Evolutionary conservation across 2,329 filamentous ascomycete species (phyloP).

Genomic region (Aureobasidium namibiae): DNA sequence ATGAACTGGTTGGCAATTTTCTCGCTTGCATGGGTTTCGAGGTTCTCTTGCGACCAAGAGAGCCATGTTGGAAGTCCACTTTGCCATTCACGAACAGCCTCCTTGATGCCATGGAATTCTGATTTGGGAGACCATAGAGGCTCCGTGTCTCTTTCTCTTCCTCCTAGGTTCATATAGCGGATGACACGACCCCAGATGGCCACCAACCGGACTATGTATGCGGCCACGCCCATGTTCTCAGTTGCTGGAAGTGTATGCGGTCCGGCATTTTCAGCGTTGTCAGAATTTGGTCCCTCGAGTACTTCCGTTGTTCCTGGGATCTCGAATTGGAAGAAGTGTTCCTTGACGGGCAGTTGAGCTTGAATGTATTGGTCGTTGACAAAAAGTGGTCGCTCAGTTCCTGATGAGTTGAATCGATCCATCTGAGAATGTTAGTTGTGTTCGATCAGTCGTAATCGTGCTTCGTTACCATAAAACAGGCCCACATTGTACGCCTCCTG

Average conservation of each 20-base stretch:
- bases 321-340: conserved; percentile 82
- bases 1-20: conserved; percentile 85
- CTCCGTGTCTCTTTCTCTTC: conserved; percentile 66
- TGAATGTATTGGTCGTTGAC: conserved; percentile 82
- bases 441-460: not conserved
- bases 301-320: conserved; percentile 83
- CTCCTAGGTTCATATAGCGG: conserved; percentile 82
- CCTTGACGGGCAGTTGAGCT: conserved; percentile 84
- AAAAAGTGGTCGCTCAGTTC: conserved; percentile 85
- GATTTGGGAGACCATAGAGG: conserved; percentile 81
- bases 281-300: conserved; percentile 61
- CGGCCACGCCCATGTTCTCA: conserved; percentile 89
- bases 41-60: conserved; percentile 71
- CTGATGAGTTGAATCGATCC: conserved; percentile 95
- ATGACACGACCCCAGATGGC: conserved; percentile 86
- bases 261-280: conserved; percentile 54
- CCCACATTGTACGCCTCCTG: conserved; percentile 91
- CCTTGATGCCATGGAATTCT: conserved; percentile 60
- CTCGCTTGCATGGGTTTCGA: conserved; percentile 75
- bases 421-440: conserved; percentile 40
- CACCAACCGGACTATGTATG: conserved; percentile 79
- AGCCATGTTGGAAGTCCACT: conserved; percentile 60
- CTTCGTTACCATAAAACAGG: conserved; percentile 60
- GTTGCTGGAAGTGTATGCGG: conserved; percentile 57
- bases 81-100: conserved; percentile 63